Conservation (phyloP, 345 rosid species). For the Hibiscus trionum region DNA sequence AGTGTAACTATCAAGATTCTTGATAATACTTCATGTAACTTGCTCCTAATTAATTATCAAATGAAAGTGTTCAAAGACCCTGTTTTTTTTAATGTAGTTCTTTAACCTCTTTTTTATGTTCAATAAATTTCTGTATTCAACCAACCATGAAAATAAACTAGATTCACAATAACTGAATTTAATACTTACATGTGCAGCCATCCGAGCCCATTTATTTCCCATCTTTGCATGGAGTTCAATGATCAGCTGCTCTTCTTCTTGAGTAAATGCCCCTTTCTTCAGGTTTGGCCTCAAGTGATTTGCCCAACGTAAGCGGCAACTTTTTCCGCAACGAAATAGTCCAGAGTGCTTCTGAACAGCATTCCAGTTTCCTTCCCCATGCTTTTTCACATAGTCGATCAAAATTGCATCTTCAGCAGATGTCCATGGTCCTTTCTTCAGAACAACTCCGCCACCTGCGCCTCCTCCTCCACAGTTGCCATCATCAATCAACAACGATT, state of each 20-base stretch:
- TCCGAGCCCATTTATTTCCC: slow-evolving; percentile 99
- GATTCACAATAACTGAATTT: not conserved
- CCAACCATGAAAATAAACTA: not conserved
- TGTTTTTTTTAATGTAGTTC: not conserved
- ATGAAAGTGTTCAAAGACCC: not conserved
- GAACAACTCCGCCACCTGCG: slow-evolving; percentile 32
- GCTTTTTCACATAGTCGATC: slow-evolving; percentile 84
- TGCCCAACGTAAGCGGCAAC: slow-evolving; percentile 97
- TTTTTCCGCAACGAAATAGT: slow-evolving; percentile 90
- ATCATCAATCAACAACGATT: slow-evolving; percentile 47
- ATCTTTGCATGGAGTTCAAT: slow-evolving; percentile 84
- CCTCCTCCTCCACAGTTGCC: slow-evolving; percentile 34
- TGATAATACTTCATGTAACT: not conserved
- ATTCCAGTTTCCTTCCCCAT: slow-evolving; percentile 98
- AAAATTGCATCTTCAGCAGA: slow-evolving; percentile 87
- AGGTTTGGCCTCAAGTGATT: slow-evolving; percentile 95
- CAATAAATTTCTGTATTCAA: not conserved
- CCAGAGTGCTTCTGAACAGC: slow-evolving; percentile 88
- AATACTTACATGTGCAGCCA: slow-evolving; percentile 88
- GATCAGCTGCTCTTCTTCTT: slow-evolving; percentile 83
- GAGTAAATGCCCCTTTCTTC: slow-evolving; percentile 97
- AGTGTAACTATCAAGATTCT: not conserved
- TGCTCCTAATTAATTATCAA: not conserved
- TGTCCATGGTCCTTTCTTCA: slow-evolving; percentile 99
- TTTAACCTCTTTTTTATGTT: not conserved